Evolutionary conservation across 2,329 filamentous ascomycete species (phyloP).

Genomic region (Drechslera avenae): DNA sequence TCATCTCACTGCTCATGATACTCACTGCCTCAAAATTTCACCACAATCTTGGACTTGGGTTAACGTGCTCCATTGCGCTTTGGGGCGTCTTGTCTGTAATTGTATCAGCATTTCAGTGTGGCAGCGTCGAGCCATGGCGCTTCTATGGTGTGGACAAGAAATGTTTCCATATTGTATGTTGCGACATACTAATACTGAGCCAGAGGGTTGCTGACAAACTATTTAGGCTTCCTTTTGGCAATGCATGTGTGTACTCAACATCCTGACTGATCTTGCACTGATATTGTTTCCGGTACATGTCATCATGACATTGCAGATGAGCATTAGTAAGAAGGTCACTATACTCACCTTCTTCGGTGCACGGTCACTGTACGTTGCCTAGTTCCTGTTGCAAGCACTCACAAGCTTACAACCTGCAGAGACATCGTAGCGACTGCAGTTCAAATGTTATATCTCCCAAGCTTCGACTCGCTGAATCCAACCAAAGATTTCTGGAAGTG

Average conservation of each 20-base stretch:
- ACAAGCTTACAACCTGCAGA: constrained; percentile 19
- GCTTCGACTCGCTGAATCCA: constrained; percentile 33
- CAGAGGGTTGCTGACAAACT: constrained; percentile 4
- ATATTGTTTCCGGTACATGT: constrained; percentile 44
- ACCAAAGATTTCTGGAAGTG: constrained; percentile 44
- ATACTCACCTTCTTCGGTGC: constrained; percentile 44
- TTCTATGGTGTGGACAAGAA: constrained; percentile 16
- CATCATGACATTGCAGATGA: constrained; percentile 45
- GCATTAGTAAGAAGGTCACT: constrained; percentile 39
- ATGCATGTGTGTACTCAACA: constrained; percentile 38
- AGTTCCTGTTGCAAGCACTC: not conserved
- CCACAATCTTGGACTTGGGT: constrained; percentile 31
- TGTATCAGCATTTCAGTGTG: constrained; percentile 41
- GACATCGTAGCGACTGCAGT: constrained; percentile 41
- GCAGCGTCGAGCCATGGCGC: constrained; percentile 35
- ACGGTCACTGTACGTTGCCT: constrained; percentile 32
- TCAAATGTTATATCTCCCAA: constrained; percentile 39
- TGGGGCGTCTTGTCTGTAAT: constrained; percentile 40
- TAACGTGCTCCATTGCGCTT: constrained; percentile 36
- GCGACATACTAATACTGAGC: not conserved
- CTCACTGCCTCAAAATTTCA: constrained; percentile 40
- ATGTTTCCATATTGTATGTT: constrained; percentile 37
- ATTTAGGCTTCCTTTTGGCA: constrained; percentile 39
- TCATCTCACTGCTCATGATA: constrained; percentile 44
- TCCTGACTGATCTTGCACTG: constrained; percentile 41